These are phyloP conservation scores for Septoria petroselini DNA, from an alignment of 2,329 filamentous ascomycete genomes.

Conservation along the genomic window DNA sequence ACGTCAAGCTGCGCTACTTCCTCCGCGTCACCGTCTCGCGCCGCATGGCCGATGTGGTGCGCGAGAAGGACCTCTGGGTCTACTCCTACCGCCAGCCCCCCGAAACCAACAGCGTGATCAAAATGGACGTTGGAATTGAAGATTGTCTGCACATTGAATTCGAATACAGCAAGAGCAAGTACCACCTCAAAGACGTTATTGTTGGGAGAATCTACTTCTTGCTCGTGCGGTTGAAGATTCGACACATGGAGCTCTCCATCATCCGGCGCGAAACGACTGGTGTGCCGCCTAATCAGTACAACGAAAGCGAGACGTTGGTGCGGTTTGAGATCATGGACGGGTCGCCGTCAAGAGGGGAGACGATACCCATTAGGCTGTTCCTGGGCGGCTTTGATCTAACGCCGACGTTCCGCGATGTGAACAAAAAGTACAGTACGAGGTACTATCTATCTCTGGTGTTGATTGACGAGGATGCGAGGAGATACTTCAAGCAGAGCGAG, in stretches of 20 bases:
- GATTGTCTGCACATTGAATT: constrained; percentile 99
- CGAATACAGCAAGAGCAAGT: constrained; percentile 98
- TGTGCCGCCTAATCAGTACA: constrained; percentile 96
- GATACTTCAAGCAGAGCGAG: constrained; percentile 99
- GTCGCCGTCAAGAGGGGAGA: constrained; percentile 90
- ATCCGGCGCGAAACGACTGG: constrained; percentile 96
- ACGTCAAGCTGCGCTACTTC: constrained; percentile 98
- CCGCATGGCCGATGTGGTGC: constrained; percentile 95
- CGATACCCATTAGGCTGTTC: constrained; percentile 95
- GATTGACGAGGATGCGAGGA: constrained; percentile 70
- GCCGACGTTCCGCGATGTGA: constrained; percentile 97
- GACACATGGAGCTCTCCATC: constrained; percentile 99
- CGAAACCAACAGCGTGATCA: constrained; percentile 97
- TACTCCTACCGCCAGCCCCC: constrained; percentile 98
- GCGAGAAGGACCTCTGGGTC: constrained; percentile 99
- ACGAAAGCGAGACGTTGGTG: constrained; percentile 96
- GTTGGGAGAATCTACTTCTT: constrained; percentile 98
- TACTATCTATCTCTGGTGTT: constrained; percentile 91
- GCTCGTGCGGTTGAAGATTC: constrained; percentile 95
- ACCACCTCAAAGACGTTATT: constrained; percentile 98
- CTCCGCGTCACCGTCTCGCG: constrained; percentile 93
- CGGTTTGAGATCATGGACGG: constrained; percentile 99
- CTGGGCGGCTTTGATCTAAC: constrained; percentile 96
- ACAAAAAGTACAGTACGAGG: constrained; percentile 98
- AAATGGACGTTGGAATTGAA: constrained; percentile 99